These are phyloP conservation scores for Barnettozyma populi DNA, from an alignment of 805 yeast species.

Conservation along the genomic window DNA sequence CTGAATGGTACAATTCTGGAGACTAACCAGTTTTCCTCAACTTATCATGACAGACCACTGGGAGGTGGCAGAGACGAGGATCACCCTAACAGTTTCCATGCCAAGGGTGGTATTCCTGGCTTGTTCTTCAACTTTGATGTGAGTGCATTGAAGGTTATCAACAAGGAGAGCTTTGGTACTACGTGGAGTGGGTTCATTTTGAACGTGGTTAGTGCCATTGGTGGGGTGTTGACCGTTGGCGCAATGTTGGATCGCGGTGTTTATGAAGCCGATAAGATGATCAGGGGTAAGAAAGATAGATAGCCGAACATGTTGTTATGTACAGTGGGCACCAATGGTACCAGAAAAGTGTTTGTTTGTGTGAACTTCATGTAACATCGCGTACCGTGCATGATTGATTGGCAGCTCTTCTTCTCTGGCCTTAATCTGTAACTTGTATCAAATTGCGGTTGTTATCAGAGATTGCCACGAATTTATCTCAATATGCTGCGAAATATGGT, in stretches of 20 bases:
- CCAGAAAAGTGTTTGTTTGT: neutral
- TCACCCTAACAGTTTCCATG: conserved; percentile 79
- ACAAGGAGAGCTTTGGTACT: conserved; percentile 60
- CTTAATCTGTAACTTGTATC: no score
- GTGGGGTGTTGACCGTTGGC: conserved; percentile 91
- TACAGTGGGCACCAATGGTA: no score
- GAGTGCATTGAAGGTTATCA: conserved; percentile 87
- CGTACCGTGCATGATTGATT: no score
- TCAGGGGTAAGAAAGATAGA: conserved; percentile 59
- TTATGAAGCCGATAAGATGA: conserved; percentile 80
- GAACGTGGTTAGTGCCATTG: conserved; percentile 82
- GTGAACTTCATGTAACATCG: no score
- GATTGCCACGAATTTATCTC: no score
- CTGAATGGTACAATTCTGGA: conserved; percentile 50
- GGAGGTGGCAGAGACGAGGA: conserved; percentile 86
- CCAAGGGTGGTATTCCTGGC: conserved; percentile 88
- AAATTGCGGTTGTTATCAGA: no score
- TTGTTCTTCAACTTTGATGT: conserved; percentile 84
- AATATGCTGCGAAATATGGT: no score
- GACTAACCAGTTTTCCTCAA: conserved; percentile 87
- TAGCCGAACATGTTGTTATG: conserved; percentile 1
- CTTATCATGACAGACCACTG: conserved; percentile 81
- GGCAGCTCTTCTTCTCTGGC: no score
- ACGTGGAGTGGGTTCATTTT: conserved; percentile 80
- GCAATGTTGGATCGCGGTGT: conserved; percentile 82